Conservation (phyloP, 192 early-diverging fungal species). For the Haplosporangium gracile region DNA sequence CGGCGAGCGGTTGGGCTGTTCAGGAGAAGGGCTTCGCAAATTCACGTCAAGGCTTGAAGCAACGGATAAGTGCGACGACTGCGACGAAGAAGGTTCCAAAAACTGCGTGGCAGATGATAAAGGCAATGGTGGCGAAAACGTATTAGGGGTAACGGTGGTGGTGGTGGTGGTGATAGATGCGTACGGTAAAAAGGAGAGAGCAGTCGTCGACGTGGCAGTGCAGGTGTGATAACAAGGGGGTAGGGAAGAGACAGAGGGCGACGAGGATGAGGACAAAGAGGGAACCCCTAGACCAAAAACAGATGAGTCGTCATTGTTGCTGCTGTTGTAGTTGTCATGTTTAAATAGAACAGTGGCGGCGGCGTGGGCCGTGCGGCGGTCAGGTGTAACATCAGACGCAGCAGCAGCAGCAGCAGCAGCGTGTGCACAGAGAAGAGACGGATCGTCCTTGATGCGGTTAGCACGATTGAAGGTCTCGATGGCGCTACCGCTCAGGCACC, state of each 20-base stretch:
- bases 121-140: not conserved
- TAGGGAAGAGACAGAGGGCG: not conserved
- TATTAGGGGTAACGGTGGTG: too few species aligned
- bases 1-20: constrained; percentile 1
- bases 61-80: too few species aligned
- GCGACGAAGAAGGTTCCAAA: not conserved
- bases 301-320: not conserved
- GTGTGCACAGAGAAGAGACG: not conserved
- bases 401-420: not conserved
- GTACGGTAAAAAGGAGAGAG: not conserved
- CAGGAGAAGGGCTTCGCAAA: not conserved
- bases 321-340: not conserved
- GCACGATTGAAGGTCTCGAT: not conserved
- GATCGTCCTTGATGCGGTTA: not conserved
- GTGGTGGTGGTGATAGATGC: not conserved
- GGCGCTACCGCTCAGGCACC: not conserved
- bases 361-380: not conserved
- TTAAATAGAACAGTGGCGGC: not conserved
- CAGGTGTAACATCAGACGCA: not conserved
- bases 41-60: not conserved
- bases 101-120: not conserved
- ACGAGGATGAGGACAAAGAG: not conserved
- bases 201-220: not conserved
- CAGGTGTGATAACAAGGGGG: not conserved
- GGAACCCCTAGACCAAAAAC: not conserved